These are phyloP conservation scores for Saturnispora sanitii DNA, from an alignment of 805 yeast genomes.

Conservation along the genomic window DNA sequence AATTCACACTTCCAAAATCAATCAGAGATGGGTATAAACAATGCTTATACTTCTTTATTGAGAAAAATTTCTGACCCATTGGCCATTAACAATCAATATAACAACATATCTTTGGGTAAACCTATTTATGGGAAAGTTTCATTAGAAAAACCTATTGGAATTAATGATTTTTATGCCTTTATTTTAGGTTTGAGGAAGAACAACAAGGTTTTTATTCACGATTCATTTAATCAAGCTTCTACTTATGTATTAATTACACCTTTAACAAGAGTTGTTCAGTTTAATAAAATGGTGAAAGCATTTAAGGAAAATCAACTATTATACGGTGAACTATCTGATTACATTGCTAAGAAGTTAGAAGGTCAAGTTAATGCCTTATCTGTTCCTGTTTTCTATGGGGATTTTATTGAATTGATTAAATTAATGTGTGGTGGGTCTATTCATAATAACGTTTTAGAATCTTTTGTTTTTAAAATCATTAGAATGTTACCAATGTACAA, in stretches of 20 bases:
- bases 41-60: constrained; percentile 22
- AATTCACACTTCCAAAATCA: constrained; percentile 18
- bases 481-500: constrained; percentile 25
- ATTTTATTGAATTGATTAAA: constrained; percentile 37
- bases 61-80: constrained; percentile 11
- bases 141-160: constrained; percentile 13
- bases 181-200: constrained; percentile 39
- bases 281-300: constrained; percentile 24
- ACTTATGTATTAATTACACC: constrained; percentile 37
- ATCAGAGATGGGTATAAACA: constrained; percentile 15
- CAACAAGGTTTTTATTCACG: constrained; percentile 30
- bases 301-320: constrained; percentile 20
- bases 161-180: constrained; percentile 33
- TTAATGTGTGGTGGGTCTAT: constrained; percentile 49
- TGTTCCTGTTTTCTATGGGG: constrained; percentile 26
- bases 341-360: constrained; percentile 13
- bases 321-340: constrained; percentile 21
- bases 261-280: constrained; percentile 26
- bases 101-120: constrained; percentile 21
- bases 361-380: background rate
- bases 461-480: constrained; percentile 36
- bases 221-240: constrained; percentile 22
- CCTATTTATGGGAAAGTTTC: constrained; percentile 17
- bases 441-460: constrained; percentile 36
- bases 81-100: constrained; percentile 24